Conservation (phyloP, 768 basidiomycete genomes). For the Naganishia randhawae region DNA sequence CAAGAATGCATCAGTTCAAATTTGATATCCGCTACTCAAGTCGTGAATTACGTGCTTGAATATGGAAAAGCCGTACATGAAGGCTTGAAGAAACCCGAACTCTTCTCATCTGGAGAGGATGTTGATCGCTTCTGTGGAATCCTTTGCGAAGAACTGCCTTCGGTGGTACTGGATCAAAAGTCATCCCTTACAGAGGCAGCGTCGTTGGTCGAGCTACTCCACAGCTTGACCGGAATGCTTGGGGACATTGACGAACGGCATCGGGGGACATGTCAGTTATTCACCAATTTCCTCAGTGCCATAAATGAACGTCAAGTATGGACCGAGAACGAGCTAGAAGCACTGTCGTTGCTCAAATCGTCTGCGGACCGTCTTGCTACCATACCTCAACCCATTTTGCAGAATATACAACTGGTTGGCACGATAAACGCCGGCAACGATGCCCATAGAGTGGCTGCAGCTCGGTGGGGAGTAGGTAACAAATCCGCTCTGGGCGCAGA, state of each 20-base stretch:
- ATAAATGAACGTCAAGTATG: not conserved
- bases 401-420: not conserved
- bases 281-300: not conserved
- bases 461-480: not conserved
- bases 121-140: not conserved
- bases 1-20: constrained; percentile 7
- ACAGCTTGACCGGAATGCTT: not conserved
- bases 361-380: not conserved
- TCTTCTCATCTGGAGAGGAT: not conserved
- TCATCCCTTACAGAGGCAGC: not conserved
- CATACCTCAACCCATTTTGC: not conserved
- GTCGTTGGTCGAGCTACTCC: not conserved
- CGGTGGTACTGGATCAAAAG: not conserved
- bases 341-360: not conserved
- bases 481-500: not conserved
- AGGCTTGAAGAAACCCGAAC: not conserved
- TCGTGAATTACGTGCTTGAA: constrained; percentile 2
- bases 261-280: not conserved
- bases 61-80: not conserved
- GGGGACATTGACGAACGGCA: not conserved
- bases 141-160: not conserved
- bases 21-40: not conserved
- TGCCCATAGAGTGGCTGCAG: not conserved
- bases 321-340: not conserved
- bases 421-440: not conserved